Base-by-base conservation (phyloP, 2,329 filamentous ascomycete genomes). In the Pseudogymnoascus sp. region DNA sequence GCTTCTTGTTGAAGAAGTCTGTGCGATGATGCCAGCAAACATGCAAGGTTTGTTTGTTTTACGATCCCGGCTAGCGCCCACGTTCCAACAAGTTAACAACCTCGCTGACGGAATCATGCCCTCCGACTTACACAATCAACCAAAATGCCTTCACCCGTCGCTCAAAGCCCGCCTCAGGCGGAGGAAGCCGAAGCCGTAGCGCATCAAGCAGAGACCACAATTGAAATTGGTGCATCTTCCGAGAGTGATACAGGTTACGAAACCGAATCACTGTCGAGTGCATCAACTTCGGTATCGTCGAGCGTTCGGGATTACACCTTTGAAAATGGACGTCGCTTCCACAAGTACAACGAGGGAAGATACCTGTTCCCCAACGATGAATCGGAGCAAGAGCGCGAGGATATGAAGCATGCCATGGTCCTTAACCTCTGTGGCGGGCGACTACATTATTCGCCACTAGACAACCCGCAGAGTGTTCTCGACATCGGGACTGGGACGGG, bases 301-400 rank as follows among this genome's bases (percentile, higher is more conserved):
- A 73, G 69, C 52, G 73, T 80, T 29, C 73, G 77, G 52, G 78
- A 82, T 64, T 83, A 80, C 66, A 73, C 77, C 62, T 75, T 73
- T 63, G 80, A 82, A 66, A 82, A 84, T 64, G 81, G 81, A 25
- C 76, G 81, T 13, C 76, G 81, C 12, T 84, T 83, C 61, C 81
- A 82, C 68, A 75, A 76, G 45, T 81, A 79, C 65, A 74, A 79
- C 18, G 78, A 80, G 61, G 80, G 79, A 12, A 68, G 70, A 10
- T 84, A 84, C 67, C 78, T 78, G 62, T 81, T 83, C 55, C 82
- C 82, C 40, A 84, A 83, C 63, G 82, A 84, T 63, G 82, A 83
- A 42, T 72, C 78, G 7, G 82, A 84, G 70, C 80, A 83, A 67
- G 80, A 82, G 64, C 74, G 80, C 40, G 78, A 82, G 65, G 80